These are phyloP conservation scores for Lagerstroemia speciosa DNA, from an alignment of 345 rosid species.

Conservation along the genomic window DNA sequence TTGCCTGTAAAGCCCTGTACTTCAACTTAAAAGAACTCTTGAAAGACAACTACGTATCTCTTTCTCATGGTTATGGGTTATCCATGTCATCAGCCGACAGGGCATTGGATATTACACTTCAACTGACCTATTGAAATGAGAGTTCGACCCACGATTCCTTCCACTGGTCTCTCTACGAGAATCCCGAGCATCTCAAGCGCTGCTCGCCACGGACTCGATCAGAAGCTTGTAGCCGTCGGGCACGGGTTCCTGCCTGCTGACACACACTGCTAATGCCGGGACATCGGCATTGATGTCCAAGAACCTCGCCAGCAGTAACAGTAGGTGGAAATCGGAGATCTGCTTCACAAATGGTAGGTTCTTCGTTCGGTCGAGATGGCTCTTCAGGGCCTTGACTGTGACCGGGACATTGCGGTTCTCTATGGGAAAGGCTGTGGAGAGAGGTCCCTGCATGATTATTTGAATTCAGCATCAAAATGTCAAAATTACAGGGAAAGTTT, in stretches of 20 bases:
- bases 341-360: slow-evolving; percentile 71
- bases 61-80: no score
- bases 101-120: background rate
- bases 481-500: no score
- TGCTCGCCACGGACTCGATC: slow-evolving; percentile 70
- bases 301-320: slow-evolving; percentile 61
- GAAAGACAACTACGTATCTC: no score
- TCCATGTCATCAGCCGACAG: no score
- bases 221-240: slow-evolving; percentile 86
- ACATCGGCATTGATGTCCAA: slow-evolving; percentile 64
- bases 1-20: background rate
- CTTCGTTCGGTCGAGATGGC: slow-evolving; percentile 56
- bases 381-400: slow-evolving; percentile 37
- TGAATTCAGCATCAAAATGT: no score
- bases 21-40: background rate
- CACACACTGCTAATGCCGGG: slow-evolving; percentile 69
- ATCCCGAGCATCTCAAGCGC: background rate
- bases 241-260: slow-evolving; percentile 41
- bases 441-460: slow-evolving; percentile 52
- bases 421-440: slow-evolving; percentile 63
- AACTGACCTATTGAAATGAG: background rate
- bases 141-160: background rate
- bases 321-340: slow-evolving; percentile 81
- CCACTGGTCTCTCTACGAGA: background rate
- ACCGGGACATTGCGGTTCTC: slow-evolving; percentile 55